Base-by-base conservation (phyloP, 345 rosid species). In the Salix dunnii region DNA sequence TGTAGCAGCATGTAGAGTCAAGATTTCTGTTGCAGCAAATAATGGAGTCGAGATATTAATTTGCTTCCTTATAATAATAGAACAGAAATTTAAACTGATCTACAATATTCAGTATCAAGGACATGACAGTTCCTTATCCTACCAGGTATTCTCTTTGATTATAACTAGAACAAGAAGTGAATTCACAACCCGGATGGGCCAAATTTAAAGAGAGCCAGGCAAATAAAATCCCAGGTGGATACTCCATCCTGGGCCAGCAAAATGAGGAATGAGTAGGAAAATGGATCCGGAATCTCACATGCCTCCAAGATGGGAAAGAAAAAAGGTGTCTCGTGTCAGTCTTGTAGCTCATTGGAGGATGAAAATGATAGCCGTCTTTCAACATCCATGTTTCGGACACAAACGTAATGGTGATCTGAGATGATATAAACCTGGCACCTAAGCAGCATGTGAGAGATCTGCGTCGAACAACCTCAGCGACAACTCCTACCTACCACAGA, bases 401-500 rank as follows among this genome's bases (percentile, higher is more conserved):
- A 30, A 33, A 70, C 36, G 40, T 13, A 30, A 69, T 28, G 12
- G 61, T 18, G 40, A 62, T 48, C 43, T 28, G 31, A 7, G 46
- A 40, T 77, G 72, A 51, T 27, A 25, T 21, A 0, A 25, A 2
- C 58, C 60, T 27, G 10, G 53, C 63, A 77, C 58, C 67, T 18
- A 75, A 73, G 13, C 73, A 73, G 13, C 73, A 55, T 12, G 63
- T 11, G 71, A 23, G 31, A 49, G 31, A 49, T 5, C 27, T 2
- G 10, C 53, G 17, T 12, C 28, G 68, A 75, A 25, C 72, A 58
- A 36, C 66, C 23, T 21, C 0, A 17, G 33, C 65, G 35, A 69
- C n/a, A 58, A 70, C 68, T 43, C 3, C 13, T 2, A 66, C 43
- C 82, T 33, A 58, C 68, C 85, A n/a, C n/a, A 6, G 30, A 46